Evolutionary conservation across 2,329 filamentous ascomycete species (phyloP), one percentile per base, ranked within the genome.

Genomic region (Beauveria australis): DNA sequence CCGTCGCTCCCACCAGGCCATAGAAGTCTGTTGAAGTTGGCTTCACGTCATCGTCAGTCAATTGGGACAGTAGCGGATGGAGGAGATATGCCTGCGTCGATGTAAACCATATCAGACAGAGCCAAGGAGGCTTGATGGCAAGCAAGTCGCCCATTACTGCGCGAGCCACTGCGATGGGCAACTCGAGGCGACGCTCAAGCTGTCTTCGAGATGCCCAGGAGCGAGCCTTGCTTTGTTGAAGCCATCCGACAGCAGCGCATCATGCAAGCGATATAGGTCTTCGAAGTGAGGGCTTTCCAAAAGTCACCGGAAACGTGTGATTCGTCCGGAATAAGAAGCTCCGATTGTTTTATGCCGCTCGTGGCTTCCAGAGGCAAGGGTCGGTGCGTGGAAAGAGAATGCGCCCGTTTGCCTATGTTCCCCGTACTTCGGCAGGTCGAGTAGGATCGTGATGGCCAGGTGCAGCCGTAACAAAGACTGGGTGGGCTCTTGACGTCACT

Each of bases 1-100:
- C 60, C 3, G 63, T 61, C 3, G 65, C 67, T 10, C 53, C 62
- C n/a, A 66, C 64, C 22, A 66, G 49, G 18, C 53, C 59, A 33
- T 63, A 64, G 12, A 61, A 60, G 10, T 49, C 60, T 53, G 53
- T 63, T 40, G 53, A 8, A 3, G 28, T 56, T 22, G 24, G 52
- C 6, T 1, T 47, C 3, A 19, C 44, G 2, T 33, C 43, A 41
- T 54, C 56, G 26, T 61, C 49, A 33, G 61, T 47, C 22, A 48
- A 22, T 30, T 61, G 43, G 0, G 53, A 33, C 9, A 64, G 28
- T n/a, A 61, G 53, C 3, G 30, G 43, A 3, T 64, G 60, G 40
- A 64, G 60, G 8, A 65, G 55, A 43, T 63, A 64, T 6, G 64
- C 60, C 37, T 65, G 61, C 2, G 62, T 40, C 26, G 61, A 62